A percentile compares a stretch with the other conserved stretches of the same genome.
phyloP scores from a whole-genome alignment of 1,284 basidiomycete species.

The Fistulinella cinereoalba region DNA sequence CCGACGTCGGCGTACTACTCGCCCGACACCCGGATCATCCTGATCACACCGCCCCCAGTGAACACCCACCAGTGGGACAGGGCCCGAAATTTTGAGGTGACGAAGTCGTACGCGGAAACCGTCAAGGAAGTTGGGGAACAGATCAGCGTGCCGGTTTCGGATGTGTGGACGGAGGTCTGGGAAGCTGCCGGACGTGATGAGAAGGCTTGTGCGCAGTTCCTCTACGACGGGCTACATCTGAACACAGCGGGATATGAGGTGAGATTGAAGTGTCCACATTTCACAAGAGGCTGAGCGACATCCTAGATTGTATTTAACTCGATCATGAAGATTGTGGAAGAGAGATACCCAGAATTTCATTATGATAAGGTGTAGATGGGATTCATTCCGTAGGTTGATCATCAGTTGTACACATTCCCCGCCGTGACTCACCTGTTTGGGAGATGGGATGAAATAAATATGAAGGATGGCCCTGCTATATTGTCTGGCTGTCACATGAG shows the following conservation, averaged over 20 bases:
- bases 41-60: constrained; percentile 85
- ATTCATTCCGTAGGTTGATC: constrained; percentile 48
- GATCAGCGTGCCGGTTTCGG: constrained; percentile 58
- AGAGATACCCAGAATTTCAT: constrained; percentile 67
- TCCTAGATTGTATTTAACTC: constrained; percentile 63
- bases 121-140: constrained; percentile 58
- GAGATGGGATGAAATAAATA: constrained; percentile 43
- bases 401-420: background rate
- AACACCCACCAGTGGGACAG: constrained; percentile 55
- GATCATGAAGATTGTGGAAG: constrained; percentile 55
- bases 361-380: constrained; percentile 52
- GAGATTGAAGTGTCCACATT: background rate
- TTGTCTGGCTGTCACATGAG: too few relatives aligned
- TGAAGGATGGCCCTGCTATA: constrained; percentile 34
- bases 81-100: constrained; percentile 61
- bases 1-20: constrained; percentile 66
- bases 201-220: constrained; percentile 45
- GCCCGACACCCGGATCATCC: constrained; percentile 71
- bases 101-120: constrained; percentile 67
- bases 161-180: constrained; percentile 70
- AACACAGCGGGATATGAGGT: constrained; percentile 70
- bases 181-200: constrained; percentile 61
- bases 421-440: constrained; percentile 3
- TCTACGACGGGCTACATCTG: constrained; percentile 77
- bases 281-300: constrained; percentile 1